Evolutionary conservation across 352 stramenopile genomes (phyloP), one percentile per base, ranked within the genome.

Genomic region (Globisporangium spiculum): DNA sequence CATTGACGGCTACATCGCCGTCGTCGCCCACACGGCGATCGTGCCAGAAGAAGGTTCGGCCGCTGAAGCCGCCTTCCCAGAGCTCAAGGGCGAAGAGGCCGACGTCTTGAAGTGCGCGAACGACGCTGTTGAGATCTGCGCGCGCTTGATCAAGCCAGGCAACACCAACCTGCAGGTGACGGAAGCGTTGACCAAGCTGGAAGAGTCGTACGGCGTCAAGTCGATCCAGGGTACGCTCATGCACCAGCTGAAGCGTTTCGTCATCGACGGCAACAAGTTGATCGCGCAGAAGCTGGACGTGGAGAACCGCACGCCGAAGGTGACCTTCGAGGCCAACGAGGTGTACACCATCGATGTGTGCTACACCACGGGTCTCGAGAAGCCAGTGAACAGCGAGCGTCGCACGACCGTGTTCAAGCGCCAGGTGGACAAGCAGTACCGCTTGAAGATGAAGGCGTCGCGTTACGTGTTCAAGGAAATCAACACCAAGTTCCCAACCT

Each of bases 321-420:
- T 91, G 8, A 94, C 85, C 59, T 99, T 99, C 77, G 97, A 99
- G 78, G 78, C 96, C 30, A 94, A 97, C 67, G 95, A 99, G 81
- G 98, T 99, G 48, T 99, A 99, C 83, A 97, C 97, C 22, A 96
- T 99, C 52, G 98, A 99, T 78, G 94, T 99, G 62, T 98, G 96
- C 76, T 98, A 99, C 86, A 99, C 90, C 66, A 99, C 97, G 9
- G 98, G 98, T 50, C 96, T 98, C 71, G 98, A 98, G 58, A 99
- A 98, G 81, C 93, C 95, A 1, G 86, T 96, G 67, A 81, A 72
- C 54, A 94, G 81, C 62, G 90, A 94, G 75, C 93, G 83, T 65
- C 91, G 97, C 71, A 99, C 97, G 48, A 99, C 97, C 24, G 90
- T 99, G 44, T 99, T 98, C 85, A 99, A 99, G 86, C 94, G 98